Conservation (phyloP, 2,329 filamentous ascomycete species). For the Trichophyton mentagrophytes region DNA sequence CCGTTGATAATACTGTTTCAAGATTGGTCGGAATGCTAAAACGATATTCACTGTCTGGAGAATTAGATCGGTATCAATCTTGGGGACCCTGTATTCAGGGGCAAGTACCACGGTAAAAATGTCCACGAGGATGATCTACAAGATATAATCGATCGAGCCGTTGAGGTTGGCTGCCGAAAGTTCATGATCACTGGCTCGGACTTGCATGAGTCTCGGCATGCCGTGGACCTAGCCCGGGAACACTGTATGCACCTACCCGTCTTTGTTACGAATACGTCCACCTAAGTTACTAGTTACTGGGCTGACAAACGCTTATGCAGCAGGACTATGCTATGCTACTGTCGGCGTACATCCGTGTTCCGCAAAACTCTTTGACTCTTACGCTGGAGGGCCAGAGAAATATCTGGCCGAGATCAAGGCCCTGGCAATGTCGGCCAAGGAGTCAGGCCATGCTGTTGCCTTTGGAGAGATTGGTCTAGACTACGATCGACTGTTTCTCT, state of each 20-base stretch:
- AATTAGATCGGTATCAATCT: conserved; percentile 80
- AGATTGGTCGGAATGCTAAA: neutral
- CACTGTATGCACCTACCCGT: conserved; percentile 47
- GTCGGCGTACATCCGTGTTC: conserved; percentile 90
- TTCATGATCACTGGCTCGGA: conserved; percentile 91
- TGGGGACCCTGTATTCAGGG: conserved; percentile 79
- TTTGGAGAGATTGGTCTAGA: conserved; percentile 95
- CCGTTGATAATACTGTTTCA: neutral
- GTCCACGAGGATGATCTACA: conserved; percentile 35
- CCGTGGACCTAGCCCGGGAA: conserved; percentile 57
- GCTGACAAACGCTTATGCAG: conserved; percentile 30
- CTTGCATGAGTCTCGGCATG: conserved; percentile 61
- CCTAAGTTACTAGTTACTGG: neutral
- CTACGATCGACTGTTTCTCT: conserved; percentile 81
- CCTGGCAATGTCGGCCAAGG: conserved; percentile 50
- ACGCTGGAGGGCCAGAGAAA: conserved; percentile 34
- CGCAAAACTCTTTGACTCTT: conserved; percentile 60
- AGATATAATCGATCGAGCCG: conserved; percentile 65
- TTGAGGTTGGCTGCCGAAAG: conserved; percentile 68
- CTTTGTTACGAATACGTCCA: neutral
- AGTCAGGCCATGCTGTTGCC: conserved; percentile 52
- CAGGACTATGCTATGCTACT: conserved; percentile 73
- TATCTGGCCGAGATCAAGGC: conserved; percentile 47
- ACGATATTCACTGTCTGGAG: neutral
- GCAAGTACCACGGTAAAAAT: conserved; percentile 68